Conservation (phyloP, 108 stramenopile species). For the Nannochloropsis oceanica region DNA sequence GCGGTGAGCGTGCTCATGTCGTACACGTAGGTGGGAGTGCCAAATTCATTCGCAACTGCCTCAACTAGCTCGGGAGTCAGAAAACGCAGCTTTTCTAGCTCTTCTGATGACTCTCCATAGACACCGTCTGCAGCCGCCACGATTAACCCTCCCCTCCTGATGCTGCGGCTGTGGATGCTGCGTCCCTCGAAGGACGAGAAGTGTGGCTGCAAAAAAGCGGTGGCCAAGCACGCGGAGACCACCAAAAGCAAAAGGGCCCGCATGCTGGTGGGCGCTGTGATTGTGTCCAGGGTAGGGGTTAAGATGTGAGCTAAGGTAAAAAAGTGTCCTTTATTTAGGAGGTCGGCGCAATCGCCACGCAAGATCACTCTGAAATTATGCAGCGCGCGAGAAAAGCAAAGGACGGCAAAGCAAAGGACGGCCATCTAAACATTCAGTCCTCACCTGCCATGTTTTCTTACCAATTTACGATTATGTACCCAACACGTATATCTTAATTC, state of each 20-base stretch:
- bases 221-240: background rate
- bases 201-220: background rate
- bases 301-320: too few relatives aligned
- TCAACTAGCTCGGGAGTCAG: background rate
- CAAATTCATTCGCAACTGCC: slow-evolving; percentile 6
- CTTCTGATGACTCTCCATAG: background rate
- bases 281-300: too few relatives aligned
- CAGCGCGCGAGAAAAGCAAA: too few relatives aligned
- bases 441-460: too few relatives aligned
- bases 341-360: too few relatives aligned
- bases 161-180: background rate
- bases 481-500: too few relatives aligned
- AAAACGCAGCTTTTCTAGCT: background rate
- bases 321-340: too few relatives aligned
- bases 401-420: too few relatives aligned
- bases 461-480: too few relatives aligned
- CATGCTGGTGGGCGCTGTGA: background rate
- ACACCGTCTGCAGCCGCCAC: background rate
- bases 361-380: too few relatives aligned
- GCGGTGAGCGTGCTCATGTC: slow-evolving; percentile 58
- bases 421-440: too few relatives aligned
- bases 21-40: slow-evolving; percentile 88
- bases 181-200: background rate
- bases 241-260: background rate
- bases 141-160: background rate